These are phyloP conservation scores for Capillidium rhysosporum DNA, from an alignment of 371 early-diverging fungal genomes.

Conservation along the genomic window DNA sequence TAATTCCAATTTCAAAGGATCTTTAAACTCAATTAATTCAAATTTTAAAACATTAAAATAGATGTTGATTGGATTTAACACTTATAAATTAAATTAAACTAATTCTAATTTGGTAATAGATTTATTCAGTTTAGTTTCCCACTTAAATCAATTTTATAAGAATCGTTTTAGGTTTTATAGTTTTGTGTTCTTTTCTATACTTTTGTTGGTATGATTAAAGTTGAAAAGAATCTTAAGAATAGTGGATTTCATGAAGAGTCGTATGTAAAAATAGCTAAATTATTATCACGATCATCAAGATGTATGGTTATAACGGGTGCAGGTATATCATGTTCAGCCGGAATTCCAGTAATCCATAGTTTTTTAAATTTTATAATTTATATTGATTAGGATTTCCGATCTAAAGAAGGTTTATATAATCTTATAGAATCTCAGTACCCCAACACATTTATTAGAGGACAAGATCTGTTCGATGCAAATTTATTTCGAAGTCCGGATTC, in stretches of 20 bases:
- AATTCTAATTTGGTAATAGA: too few species aligned
- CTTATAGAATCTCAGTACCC: conserved; percentile 68
- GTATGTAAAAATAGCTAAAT: conserved; percentile 2
- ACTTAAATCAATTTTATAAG: too few species aligned
- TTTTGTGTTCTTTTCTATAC: too few species aligned
- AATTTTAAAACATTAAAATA: too few species aligned
- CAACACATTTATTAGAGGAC: conserved; percentile 52
- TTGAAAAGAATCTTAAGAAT: too few species aligned
- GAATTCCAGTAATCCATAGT: conserved; percentile 53
- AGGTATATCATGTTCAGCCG: conserved; percentile 77
- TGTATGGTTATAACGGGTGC: conserved; percentile 78
- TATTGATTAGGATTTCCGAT: conserved; percentile 55
- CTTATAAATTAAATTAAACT: too few species aligned
- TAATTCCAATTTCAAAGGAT: too few species aligned
- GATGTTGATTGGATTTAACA: too few species aligned
- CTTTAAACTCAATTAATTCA: too few species aligned
- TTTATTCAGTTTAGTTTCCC: too few species aligned
- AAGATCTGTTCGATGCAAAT: conserved; percentile 89
- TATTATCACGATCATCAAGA: conserved; percentile 22
- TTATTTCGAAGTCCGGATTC: conserved; percentile 55
- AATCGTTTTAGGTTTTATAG: too few species aligned
- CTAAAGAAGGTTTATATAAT: conserved; percentile 51
- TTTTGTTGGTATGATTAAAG: too few species aligned
- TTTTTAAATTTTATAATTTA: neutral
- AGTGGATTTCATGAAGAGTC: neutral